phyloP scores from a whole-genome alignment of 2,329 filamentous ascomycete genomes.

The Diaporthe ampelina region DNA sequence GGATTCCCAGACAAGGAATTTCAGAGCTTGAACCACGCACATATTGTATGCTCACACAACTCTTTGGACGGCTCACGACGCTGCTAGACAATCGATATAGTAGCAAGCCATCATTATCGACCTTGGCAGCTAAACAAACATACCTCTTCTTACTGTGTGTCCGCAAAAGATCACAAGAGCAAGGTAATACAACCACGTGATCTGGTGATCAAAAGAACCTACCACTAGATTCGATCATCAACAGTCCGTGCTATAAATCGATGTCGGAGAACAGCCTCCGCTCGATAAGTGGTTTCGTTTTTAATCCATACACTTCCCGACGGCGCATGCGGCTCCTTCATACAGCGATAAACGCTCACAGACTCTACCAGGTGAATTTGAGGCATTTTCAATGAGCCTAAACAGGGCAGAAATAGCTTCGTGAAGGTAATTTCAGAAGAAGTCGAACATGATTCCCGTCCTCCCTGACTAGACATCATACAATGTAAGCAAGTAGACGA shows the following conservation, averaged over 20 bases:
- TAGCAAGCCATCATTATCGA: too few relatives aligned
- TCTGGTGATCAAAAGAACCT: background rate
- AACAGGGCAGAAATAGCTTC: background rate
- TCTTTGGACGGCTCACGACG: background rate
- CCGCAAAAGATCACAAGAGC: background rate
- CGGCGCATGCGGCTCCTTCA: too few relatives aligned
- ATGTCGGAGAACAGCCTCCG: background rate
- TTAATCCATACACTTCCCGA: too few relatives aligned
- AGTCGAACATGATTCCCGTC: background rate
- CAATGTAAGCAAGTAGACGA: background rate
- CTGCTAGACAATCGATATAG: too few relatives aligned
- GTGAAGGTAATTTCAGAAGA: background rate
- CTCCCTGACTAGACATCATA: background rate
- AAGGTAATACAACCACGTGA: background rate
- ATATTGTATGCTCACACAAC: too few relatives aligned
- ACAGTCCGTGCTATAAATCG: too few relatives aligned
- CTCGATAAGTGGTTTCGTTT: too few relatives aligned
- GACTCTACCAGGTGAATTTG: background rate
- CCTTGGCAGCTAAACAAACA: background rate
- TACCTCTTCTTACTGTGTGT: background rate
- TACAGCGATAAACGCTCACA: too few relatives aligned
- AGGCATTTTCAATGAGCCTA: background rate
- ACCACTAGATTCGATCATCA: background rate
- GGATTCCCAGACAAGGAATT: too few relatives aligned
- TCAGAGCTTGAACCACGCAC: too few relatives aligned